Conservation (phyloP, 2,329 filamentous ascomycete genomes). For the Tolypocladium tundrense region DNA sequence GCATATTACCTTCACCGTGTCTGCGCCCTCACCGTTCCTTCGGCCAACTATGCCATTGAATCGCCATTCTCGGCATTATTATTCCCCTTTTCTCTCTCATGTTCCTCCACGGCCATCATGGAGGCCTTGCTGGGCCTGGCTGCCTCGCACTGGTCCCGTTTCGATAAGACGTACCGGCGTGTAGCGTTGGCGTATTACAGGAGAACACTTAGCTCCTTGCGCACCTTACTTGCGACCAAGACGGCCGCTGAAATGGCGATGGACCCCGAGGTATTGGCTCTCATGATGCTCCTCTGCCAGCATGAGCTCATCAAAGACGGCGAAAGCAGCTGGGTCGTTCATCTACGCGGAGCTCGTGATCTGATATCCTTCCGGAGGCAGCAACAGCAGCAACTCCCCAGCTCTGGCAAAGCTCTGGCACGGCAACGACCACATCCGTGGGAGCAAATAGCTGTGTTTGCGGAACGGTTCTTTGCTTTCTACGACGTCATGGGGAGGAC, state of each 20-base stretch:
- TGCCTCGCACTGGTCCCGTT: background rate
- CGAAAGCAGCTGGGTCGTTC: background rate
- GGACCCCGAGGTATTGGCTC: background rate
- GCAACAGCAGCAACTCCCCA: background rate
- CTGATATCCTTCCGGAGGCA: background rate
- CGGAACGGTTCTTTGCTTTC: background rate
- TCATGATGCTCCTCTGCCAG: background rate
- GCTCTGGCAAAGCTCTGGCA: background rate
- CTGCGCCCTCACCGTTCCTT: background rate
- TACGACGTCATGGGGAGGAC: background rate
- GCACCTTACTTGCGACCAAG: background rate
- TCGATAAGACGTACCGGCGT: background rate
- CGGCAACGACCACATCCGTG: background rate
- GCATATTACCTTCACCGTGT: background rate
- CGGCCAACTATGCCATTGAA: background rate
- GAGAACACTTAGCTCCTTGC: background rate
- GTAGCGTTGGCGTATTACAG: background rate
- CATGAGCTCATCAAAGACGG: background rate
- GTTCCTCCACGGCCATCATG: background rate
- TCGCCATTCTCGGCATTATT: background rate
- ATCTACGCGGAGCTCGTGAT: constrained; percentile 1
- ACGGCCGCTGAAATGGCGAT: background rate
- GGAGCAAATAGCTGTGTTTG: background rate
- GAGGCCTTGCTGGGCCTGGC: background rate
- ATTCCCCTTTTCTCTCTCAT: background rate